Conservation (phyloP, 495 filamentous ascomycete genomes). For the Pyronema domesticum region DNA sequence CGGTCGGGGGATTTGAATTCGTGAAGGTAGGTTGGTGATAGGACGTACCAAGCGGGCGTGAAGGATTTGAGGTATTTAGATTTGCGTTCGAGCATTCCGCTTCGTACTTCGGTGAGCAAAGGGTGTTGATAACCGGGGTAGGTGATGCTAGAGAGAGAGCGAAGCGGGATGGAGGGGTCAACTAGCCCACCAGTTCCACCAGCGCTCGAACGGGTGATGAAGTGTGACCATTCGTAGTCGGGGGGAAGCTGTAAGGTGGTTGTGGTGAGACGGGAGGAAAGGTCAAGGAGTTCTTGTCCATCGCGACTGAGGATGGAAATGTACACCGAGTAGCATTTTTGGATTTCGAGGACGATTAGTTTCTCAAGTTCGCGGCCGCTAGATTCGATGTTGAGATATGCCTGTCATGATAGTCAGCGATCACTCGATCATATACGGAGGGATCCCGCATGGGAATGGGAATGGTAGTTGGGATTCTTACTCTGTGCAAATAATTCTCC, state of each 20-base stretch:
- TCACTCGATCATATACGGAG: too few species aligned
- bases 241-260: slow-evolving; percentile 79
- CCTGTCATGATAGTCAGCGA: slow-evolving; percentile 34
- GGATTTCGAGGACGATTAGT: slow-evolving; percentile 90
- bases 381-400: slow-evolving; percentile 83
- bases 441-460: background rate
- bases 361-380: slow-evolving; percentile 88
- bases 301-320: slow-evolving; percentile 78
- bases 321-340: slow-evolving; percentile 74
- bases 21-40: slow-evolving; percentile 90
- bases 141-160: slow-evolving; percentile 63
- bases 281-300: slow-evolving; percentile 58
- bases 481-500: slow-evolving; percentile 89
- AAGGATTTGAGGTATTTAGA: slow-evolving; percentile 98
- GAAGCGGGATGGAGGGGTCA: slow-evolving; percentile 61
- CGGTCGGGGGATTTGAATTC: slow-evolving; percentile 55
- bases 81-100: slow-evolving; percentile 87
- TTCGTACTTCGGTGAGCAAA: slow-evolving; percentile 67
- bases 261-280: slow-evolving; percentile 63
- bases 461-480: slow-evolving; percentile 27
- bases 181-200: slow-evolving; percentile 59
- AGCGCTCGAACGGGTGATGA: slow-evolving; percentile 39
- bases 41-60: slow-evolving; percentile 83
- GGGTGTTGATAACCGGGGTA: slow-evolving; percentile 89
- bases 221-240: slow-evolving; percentile 76